A percentile compares a stretch with the other conserved stretches of the same genome.
Conservation (phyloP, 345 rosid species). For the Euphorbia tirucalli region DNA sequence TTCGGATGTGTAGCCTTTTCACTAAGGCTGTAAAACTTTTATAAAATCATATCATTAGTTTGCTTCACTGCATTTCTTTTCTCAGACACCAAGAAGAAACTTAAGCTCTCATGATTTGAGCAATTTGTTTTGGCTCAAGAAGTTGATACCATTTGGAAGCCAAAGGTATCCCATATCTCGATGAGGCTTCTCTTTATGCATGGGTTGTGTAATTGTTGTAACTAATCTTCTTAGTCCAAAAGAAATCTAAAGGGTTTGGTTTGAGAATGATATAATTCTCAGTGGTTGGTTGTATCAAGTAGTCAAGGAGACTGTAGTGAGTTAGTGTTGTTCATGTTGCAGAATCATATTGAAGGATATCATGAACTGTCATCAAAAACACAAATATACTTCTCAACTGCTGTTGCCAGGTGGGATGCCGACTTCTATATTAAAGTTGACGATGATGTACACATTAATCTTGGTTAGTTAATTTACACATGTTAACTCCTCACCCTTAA, state of each 20-base stretch:
- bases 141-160: background rate
- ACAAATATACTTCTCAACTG: slow-evolving; percentile 61
- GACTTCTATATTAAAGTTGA: slow-evolving; percentile 80
- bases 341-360: slow-evolving; percentile 81
- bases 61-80: background rate
- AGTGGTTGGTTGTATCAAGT: background rate
- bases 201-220: background rate
- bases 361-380: slow-evolving; percentile 69
- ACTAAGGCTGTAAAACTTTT: slow-evolving; percentile 6
- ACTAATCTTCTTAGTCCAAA: background rate
- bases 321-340: slow-evolving; percentile 24
- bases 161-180: background rate
- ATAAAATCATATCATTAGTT: background rate
- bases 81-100: background rate
- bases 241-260: background rate
- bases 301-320: slow-evolving; percentile 7
- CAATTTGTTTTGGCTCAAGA: background rate
- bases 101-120: background rate
- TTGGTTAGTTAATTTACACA: slow-evolving; percentile 56
- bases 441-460: slow-evolving; percentile 78
- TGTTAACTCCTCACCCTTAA: slow-evolving; percentile 17
- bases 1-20: background rate
- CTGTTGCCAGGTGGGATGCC: slow-evolving; percentile 76
- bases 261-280: slow-evolving; percentile 1
- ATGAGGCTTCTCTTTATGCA: background rate